phyloP scores from a whole-genome alignment of 805 yeast genomes.

The Ogataea kodamae region DNA sequence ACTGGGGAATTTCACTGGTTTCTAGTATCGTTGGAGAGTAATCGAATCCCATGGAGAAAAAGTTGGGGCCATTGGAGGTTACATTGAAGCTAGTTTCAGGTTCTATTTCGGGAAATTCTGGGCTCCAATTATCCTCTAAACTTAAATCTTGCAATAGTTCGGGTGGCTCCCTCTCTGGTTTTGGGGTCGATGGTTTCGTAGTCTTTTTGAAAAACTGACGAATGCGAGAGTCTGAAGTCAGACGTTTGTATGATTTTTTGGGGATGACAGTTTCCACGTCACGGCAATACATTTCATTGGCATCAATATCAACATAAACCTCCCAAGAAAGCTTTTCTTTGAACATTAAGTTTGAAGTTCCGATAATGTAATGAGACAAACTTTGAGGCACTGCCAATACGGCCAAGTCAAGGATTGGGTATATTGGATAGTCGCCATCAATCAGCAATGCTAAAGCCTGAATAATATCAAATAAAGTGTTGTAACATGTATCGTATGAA shows the following conservation, averaged over 20 bases:
- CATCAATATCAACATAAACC: constrained; percentile 56
- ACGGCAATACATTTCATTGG: constrained; percentile 35
- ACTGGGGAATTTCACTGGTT: constrained; percentile 13
- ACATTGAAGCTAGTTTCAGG: constrained; percentile 10
- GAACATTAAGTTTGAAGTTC: constrained; percentile 66
- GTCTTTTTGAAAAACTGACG: constrained; percentile 21
- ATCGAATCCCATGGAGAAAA: constrained; percentile 25
- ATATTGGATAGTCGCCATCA: constrained; percentile 23
- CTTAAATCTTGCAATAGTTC: constrained; percentile 3
- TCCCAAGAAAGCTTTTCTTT: constrained; percentile 56
- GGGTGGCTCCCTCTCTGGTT: constrained; percentile 4
- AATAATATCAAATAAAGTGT: constrained; percentile 44
- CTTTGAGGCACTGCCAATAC: constrained; percentile 46
- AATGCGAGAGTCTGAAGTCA: constrained; percentile 19
- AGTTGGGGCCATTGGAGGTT: constrained; percentile 18
- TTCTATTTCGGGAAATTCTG: constrained; percentile 17
- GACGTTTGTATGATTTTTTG: constrained; percentile 13
- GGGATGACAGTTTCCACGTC: constrained; percentile 11
- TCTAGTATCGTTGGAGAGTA: constrained; percentile 7
- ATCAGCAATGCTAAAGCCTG: constrained; percentile 39
- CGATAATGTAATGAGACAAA: constrained; percentile 48
- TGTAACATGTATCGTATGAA: constrained; percentile 43
- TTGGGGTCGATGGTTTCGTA: constrained; percentile 5
- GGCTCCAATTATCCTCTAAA: constrained; percentile 12
- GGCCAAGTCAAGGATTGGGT: constrained; percentile 60